Evolutionary conservation across 2,329 filamentous ascomycete species (phyloP).

Genomic region (Epichloe brachyelytri): DNA sequence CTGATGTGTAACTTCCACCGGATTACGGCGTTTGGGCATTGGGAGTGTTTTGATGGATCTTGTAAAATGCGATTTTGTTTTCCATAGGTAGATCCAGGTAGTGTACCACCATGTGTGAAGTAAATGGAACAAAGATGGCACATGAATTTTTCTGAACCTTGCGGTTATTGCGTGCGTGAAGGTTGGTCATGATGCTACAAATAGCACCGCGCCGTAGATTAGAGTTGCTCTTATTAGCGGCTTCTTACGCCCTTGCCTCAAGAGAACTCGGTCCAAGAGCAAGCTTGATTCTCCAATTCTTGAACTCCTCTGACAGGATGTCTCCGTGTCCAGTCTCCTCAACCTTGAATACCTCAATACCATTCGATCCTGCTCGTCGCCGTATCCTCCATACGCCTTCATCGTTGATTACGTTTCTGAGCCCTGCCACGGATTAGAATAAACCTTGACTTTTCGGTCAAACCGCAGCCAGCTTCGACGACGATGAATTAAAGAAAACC

Average conservation of each 20-base stretch:
- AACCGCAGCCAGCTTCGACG: neutral
- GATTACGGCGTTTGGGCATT: conserved; percentile 7
- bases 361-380: conserved; percentile 45
- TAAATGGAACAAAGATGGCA: conserved; percentile 1
- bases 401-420: conserved; percentile 49
- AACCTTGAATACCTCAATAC: conserved; percentile 62
- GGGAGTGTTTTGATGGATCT: neutral
- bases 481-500: neutral
- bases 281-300: conserved; percentile 56
- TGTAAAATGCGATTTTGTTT: neutral
- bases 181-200: neutral
- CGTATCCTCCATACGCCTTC: conserved; percentile 73
- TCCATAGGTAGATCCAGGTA: conserved; percentile 10
- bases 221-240: neutral
- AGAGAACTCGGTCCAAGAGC: conserved; percentile 19
- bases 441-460: neutral
- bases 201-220: neutral
- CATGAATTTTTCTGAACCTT: neutral
- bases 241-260: neutral
- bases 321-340: conserved; percentile 63
- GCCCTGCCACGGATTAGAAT: conserved; percentile 31
- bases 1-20: neutral
- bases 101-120: conserved; percentile 8
- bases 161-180: neutral
- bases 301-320: conserved; percentile 66